Conservation (phyloP, 495 filamentous ascomycete genomes). For the Penicillium alfredii region DNA sequence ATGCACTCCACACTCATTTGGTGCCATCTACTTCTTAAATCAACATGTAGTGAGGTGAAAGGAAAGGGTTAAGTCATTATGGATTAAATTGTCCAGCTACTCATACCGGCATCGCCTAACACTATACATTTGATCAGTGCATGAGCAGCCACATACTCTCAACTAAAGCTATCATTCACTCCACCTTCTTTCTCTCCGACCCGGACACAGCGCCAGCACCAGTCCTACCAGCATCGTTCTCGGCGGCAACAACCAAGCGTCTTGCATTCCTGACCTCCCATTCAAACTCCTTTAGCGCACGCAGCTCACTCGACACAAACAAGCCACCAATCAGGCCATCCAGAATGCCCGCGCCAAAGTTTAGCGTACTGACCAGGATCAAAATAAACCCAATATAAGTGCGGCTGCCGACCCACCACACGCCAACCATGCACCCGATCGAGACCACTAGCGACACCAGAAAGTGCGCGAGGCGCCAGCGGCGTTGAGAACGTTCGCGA, state of each 20-base stretch:
- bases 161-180: neutral
- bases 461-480: constrained; percentile 68
- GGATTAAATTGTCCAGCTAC: constrained; percentile 5
- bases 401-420: constrained; percentile 72
- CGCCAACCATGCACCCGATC: constrained; percentile 65
- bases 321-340: constrained; percentile 82
- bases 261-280: constrained; percentile 81
- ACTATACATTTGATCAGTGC: neutral
- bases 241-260: constrained; percentile 23
- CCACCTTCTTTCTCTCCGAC: constrained; percentile 3
- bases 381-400: constrained; percentile 77
- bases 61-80: constrained; percentile 1
- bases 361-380: constrained; percentile 68
- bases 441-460: constrained; percentile 55
- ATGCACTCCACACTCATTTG: constrained; percentile 22
- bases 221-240: constrained; percentile 1
- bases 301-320: constrained; percentile 77
- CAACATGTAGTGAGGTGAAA: no score
- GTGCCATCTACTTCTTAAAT: constrained; percentile 6
- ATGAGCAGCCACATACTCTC: neutral
- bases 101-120: neutral
- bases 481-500: constrained; percentile 65
- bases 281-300: constrained; percentile 86
- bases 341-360: constrained; percentile 66
- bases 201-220: neutral